A percentile compares a stretch with the other conserved stretches of the same genome.
Evolutionary conservation across 306 rosid genomes (phyloP).

Genomic region (Heteromeles arbutifolia): DNA sequence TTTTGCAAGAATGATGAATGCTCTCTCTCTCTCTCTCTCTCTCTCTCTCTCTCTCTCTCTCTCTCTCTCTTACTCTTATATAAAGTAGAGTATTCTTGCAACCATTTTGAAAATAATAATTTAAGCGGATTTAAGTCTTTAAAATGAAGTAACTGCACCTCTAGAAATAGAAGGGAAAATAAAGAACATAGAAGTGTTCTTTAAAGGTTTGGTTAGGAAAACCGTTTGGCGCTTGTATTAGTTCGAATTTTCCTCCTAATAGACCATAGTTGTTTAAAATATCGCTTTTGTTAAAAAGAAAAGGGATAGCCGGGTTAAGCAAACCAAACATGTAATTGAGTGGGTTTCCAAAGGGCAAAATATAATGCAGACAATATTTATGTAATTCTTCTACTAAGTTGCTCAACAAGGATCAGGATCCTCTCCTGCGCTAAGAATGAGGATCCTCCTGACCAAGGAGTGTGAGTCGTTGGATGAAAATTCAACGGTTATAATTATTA

Average conservation of each 20-base stretch:
- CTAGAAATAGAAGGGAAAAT: no score
- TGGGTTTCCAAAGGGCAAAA: neutral
- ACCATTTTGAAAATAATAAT: neutral
- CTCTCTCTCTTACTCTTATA: neutral
- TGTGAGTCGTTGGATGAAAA: no score
- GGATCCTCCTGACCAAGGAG: no score
- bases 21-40: neutral
- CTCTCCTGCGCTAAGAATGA: no score
- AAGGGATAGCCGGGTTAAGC: neutral
- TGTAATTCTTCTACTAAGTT: constrained; percentile 30
- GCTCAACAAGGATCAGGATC: no score
- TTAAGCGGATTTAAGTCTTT: neutral
- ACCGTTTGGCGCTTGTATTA: neutral
- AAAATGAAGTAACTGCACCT: neutral
- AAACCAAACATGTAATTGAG: neutral
- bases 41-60: neutral
- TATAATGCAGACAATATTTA: constrained; percentile 10
- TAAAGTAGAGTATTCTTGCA: neutral
- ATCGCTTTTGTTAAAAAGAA: neutral
- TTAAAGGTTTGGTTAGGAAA: neutral
- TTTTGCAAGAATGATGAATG: neutral
- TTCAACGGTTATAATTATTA: no score
- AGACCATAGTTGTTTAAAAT: neutral
- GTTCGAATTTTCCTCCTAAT: neutral
- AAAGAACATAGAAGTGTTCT: neutral